Evolutionary conservation across 2,329 filamentous ascomycete species (phyloP).

Genomic region (Epichloe hybrida): DNA sequence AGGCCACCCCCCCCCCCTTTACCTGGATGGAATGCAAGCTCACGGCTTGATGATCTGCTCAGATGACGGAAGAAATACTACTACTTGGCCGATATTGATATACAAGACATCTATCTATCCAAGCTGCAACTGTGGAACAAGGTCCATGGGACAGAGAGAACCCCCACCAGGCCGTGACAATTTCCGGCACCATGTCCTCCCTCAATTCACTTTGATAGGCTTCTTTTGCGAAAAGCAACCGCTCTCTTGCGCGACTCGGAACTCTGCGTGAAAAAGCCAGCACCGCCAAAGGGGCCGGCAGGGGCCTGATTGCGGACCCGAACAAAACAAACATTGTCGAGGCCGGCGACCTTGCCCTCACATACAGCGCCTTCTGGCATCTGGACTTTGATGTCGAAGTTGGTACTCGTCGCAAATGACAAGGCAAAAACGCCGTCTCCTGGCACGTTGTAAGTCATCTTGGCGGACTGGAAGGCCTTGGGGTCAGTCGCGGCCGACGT

Average conservation of each 20-base stretch:
- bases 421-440: slow-evolving; percentile 1
- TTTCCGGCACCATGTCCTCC: no score
- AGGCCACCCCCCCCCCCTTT: no score
- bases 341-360: slow-evolving; percentile 3
- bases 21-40: no score
- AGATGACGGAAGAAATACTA: no score
- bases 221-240: background rate
- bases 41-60: no score
- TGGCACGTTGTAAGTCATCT: background rate
- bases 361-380: slow-evolving; percentile 1
- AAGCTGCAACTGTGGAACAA: no score
- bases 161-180: no score
- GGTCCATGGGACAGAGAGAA: no score
- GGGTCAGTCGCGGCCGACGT: background rate
- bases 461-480: background rate
- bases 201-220: background rate
- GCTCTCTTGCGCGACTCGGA: background rate
- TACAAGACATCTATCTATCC: no score
- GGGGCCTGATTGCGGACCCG: slow-evolving; percentile 1
- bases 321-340: slow-evolving; percentile 3
- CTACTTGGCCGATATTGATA: no score
- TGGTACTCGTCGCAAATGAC: background rate
- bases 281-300: slow-evolving; percentile 4
- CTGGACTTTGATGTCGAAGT: background rate
- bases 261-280: slow-evolving; percentile 4